Base-by-base conservation (phyloP, 2,329 filamentous ascomycete species). In the Lasiodiplodia sp. region DNA sequence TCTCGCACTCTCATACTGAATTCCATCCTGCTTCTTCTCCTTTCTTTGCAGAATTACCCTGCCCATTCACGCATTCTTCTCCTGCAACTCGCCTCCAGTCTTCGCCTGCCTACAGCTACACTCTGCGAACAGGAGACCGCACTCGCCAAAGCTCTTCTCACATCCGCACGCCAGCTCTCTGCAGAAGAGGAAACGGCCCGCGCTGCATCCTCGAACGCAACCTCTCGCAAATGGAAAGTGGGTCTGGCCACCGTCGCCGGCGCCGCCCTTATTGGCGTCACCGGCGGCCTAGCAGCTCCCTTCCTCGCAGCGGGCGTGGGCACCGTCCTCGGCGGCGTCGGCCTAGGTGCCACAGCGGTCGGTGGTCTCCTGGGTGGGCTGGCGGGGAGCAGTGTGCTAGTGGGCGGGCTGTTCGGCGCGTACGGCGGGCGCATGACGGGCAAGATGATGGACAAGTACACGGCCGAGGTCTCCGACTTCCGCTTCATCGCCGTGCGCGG, bases 371-470 rank as follows among this genome's bases (percentile, higher is more conserved):
- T 98, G 0, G 95, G 94, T 12, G 87, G 90, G 21, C 85, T 97
- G 75, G 91, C 93, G 2, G 90, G 94, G 47, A 96, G 91, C 70
- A 88, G 90, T 5, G 87, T 96, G 18, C 84, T 94, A 52, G 91
- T 97, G 37, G 95, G 94, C 18, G 89, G 91, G 47, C 83, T 98
- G 49, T 97, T 98, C 75, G 96, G 96, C 10, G 92, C 96, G n/a
- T 97, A 96, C 76, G 92, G 92, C 53, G 90, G 91, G 1, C 88
- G 90, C 44, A 94, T 97, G 85, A 92, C 92, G 0, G 89, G 90
- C 65, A 91, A 94, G 77, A 93, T 94, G 85, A 92, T 97, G 85
- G 93, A 97, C 72, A 86, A 90, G n/a, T 97, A 96, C 77, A 87
- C 91, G 12, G 90, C 89, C 72, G 93, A 97, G 72, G 90, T 98